Evolutionary conservation across 202 grass and related monocot species (phyloP), one percentile per base, ranked within the genome.

Genomic region (Setaria italica): DNA sequence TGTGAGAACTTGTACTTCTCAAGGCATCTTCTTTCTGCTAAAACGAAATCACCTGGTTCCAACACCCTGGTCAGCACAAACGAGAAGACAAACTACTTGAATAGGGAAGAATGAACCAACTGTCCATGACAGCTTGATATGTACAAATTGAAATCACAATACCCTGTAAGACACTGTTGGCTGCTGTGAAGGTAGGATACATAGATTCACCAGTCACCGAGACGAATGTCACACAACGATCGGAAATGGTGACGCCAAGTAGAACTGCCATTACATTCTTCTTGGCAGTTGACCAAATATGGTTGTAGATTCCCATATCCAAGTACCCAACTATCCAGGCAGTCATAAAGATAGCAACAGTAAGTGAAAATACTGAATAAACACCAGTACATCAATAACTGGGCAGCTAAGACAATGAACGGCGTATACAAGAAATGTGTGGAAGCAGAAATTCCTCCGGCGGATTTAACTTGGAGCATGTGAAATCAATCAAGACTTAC

Each of bases 111-210:
- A 74, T 33, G 49, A 76, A 7, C 42, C 34, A 62, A 71, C 6
- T 47, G 33, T 76, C 51, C 42, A 37, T 47, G 74, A 32, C 9
- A 25, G 17, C 2, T 54, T 49, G 11, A 50, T 65, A 7, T 39
- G 21, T 47, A 37, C 50, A 74, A 74, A 46, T 9, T 42, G 62
- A 89, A 78, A 70, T 68, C 14, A 72, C n/a, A 21, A 62, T 85
- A 90, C 87, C 86, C 79, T 62, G 25, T 13, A 94, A 91, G 62
- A 25, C 66, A 67, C 11, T 70, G 46, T 29, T 50, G 56, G 82
- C 29, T 19, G 88, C 87, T 55, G 89, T 70, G 74, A 98, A 85
- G 9, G 93, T 95, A 47, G 96, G 96, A 82, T 91, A 67, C 96
- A 99, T 99, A 12, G 96, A 95, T 80, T 72, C 82, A 21, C 91